Evolutionary conservation across 768 basidiomycete genomes (phyloP).

Genomic region (Tylopilus rubrobrunneus): DNA sequence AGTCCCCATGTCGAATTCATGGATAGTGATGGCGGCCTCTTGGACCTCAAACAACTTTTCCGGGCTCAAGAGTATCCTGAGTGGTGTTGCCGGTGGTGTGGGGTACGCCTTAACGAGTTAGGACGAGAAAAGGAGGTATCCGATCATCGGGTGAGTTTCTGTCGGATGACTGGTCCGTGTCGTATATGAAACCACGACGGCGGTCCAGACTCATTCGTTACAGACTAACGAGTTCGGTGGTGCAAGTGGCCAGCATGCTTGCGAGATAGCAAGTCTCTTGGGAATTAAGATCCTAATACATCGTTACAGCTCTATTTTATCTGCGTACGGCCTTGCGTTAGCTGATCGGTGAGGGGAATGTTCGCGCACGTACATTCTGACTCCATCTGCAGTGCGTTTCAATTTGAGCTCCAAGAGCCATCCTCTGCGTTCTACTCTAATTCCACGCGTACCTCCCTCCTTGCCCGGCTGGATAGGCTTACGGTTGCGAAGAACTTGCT

Average conservation of each 20-base stretch:
- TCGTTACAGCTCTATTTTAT: conserved; percentile 88
- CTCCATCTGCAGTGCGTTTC: conserved; percentile 48
- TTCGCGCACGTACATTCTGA: not conserved
- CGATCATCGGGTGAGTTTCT: conserved; percentile 75
- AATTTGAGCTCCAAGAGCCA: conserved; percentile 88
- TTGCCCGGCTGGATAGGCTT: conserved; percentile 66
- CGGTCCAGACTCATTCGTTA: not conserved
- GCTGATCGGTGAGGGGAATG: conserved; percentile 57
- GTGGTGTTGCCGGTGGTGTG: conserved; percentile 93
- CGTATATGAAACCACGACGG: not conserved
- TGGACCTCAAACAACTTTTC: conserved; percentile 83
- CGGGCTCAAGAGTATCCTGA: conserved; percentile 89
- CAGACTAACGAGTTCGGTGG: conserved; percentile 87
- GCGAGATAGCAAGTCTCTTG: conserved; percentile 82
- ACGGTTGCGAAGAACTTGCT: conserved; percentile 55
- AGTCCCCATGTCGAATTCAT: conserved; percentile 89
- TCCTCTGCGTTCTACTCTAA: conserved; percentile 73
- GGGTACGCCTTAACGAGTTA: conserved; percentile 89
- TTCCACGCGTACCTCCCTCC: conserved; percentile 51
- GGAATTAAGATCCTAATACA: conserved; percentile 89
- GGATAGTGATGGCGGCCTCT: conserved; percentile 87
- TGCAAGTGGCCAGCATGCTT: conserved; percentile 89
- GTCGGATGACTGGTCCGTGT: not conserved
- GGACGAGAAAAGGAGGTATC: conserved; percentile 64
- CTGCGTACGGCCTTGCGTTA: conserved; percentile 90